A percentile compares a stretch with the other conserved stretches of the same genome.
phyloP scores from a whole-genome alignment of 2,329 filamentous ascomycete species.

The Grosmannia penicillata region DNA sequence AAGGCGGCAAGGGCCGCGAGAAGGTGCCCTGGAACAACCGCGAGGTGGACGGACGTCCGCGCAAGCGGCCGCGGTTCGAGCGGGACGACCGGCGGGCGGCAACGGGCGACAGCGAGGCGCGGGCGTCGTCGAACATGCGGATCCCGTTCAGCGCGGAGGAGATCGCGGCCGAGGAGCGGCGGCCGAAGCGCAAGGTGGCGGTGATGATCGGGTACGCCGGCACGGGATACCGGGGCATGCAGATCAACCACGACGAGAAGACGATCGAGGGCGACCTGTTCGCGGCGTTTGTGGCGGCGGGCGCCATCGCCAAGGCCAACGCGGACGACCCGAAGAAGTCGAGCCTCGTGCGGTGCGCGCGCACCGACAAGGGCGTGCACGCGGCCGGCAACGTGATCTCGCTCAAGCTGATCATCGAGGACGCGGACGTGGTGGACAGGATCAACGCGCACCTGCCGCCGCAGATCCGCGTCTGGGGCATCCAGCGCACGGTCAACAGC shows the following conservation, averaged over 20 bases:
- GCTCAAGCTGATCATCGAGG: conserved; percentile 89
- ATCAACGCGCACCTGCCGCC: conserved; percentile 76
- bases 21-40: not conserved
- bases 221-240: conserved; percentile 94
- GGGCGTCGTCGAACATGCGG: conserved; percentile 39
- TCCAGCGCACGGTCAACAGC: conserved; percentile 72
- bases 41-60: not conserved
- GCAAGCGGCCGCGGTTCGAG: conserved; percentile 1
- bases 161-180: conserved; percentile 69
- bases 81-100: not conserved
- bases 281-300: conserved; percentile 75
- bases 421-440: conserved; percentile 71
- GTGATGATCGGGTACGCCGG: conserved; percentile 93
- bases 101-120: conserved; percentile 15
- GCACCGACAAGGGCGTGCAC: conserved; percentile 95
- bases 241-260: conserved; percentile 69
- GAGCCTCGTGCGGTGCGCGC: conserved; percentile 79
- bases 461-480: conserved; percentile 92
- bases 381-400: conserved; percentile 92
- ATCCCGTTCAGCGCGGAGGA: conserved; percentile 57
- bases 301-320: conserved; percentile 92
- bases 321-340: conserved; percentile 95
- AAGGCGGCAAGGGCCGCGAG: not conserved
- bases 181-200: conserved; percentile 88
- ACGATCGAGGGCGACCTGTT: conserved; percentile 97